Conservation (phyloP, 148 eudicot genomes). For the Chenopodium suecicum region DNA sequence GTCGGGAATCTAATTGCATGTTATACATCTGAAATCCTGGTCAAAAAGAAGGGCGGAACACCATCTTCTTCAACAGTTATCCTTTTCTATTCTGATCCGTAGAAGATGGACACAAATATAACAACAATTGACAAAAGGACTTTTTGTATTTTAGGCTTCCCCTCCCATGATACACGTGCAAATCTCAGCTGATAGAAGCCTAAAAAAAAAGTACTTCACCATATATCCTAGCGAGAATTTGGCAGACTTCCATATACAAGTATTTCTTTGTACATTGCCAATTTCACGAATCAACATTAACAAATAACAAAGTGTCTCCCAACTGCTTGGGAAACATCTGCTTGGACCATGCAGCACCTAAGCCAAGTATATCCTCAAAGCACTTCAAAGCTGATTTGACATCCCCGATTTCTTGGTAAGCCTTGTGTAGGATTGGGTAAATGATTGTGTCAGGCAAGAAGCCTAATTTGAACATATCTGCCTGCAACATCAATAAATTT, state of each 20-base stretch:
- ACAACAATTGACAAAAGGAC: not conserved
- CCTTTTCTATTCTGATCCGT: not conserved
- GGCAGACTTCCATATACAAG: not conserved
- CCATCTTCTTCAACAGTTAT: not conserved
- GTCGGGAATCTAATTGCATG: not conserved
- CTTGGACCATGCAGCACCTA: conserved; percentile 19
- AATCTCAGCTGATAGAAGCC: not conserved
- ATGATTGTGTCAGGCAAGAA: conserved; percentile 40
- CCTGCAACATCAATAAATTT: conserved; percentile 66
- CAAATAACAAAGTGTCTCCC: not conserved
- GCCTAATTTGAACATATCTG: conserved; percentile 79
- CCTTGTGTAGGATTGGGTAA: conserved; percentile 35
- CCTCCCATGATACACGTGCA: conserved; percentile 5
- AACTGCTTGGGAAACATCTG: not conserved
- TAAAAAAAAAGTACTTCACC: not conserved
- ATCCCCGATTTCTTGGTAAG: conserved; percentile 46
- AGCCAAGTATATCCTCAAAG: conserved; percentile 32
- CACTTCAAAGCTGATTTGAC: conserved; percentile 39
- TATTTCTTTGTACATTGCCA: not conserved
- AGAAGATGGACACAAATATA: not conserved
- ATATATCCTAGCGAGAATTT: not conserved
- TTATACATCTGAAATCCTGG: not conserved
- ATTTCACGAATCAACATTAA: conserved; percentile 12
- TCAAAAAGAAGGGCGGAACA: not conserved
- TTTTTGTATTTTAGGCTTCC: not conserved